These are phyloP conservation scores for Chenopodium formosanum DNA, from an alignment of 148 eudicot species.

Conservation along the genomic window DNA sequence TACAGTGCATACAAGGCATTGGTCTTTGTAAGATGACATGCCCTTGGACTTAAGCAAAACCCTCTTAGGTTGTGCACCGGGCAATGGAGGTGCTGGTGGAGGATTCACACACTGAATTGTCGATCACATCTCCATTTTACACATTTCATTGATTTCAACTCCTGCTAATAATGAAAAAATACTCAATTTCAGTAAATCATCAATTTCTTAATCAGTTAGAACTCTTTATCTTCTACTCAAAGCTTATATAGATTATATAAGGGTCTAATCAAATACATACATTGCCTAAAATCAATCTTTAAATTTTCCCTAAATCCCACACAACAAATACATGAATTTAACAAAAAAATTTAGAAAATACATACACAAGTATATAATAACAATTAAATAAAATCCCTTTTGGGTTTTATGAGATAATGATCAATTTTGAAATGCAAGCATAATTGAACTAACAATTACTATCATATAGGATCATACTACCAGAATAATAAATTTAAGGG, in stretches of 20 bases:
- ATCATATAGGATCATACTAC: background rate
- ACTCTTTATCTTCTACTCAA: background rate
- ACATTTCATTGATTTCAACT: background rate
- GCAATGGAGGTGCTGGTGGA: conserved; percentile 50
- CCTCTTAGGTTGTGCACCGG: conserved; percentile 25
- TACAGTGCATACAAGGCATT: no score
- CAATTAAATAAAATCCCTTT: background rate
- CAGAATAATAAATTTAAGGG: no score
- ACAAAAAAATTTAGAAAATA: no score
- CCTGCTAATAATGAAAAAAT: conserved; percentile 1
- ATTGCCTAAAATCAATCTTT: background rate
- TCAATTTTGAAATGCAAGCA: background rate
- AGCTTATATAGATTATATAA: background rate
- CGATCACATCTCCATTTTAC: conserved; percentile 31
- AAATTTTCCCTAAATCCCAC: background rate
- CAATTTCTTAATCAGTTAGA: background rate
- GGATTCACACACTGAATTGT: conserved; percentile 13
- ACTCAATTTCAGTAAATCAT: background rate
- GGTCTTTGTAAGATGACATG: background rate
- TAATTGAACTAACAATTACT: background rate
- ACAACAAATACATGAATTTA: no score
- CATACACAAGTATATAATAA: no score
- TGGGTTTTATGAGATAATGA: no score
- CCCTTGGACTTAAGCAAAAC: conserved; percentile 23
- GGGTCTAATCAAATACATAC: background rate